Conservation (phyloP, 75 land plant genomes). For the Cunninghamia lanceolata region DNA sequence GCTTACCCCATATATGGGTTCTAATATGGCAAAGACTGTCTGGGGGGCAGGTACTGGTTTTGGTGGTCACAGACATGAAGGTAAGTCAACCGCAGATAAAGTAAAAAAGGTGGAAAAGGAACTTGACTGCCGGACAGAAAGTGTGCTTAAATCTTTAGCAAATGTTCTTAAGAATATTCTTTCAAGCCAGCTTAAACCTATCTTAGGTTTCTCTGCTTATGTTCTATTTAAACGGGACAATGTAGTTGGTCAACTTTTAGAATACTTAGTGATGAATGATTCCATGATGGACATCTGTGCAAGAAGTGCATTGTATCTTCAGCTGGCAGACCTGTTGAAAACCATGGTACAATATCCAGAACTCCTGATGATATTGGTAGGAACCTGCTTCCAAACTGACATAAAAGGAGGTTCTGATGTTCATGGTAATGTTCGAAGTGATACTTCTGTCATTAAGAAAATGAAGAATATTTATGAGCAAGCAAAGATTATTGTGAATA, state of each 20-base stretch:
- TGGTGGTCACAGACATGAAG: slow-evolving; percentile 3
- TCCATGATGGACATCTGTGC: slow-evolving; percentile 36
- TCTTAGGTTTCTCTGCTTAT: slow-evolving; percentile 5
- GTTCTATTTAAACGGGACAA: slow-evolving; percentile 6
- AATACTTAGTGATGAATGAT: slow-evolving; percentile 32
- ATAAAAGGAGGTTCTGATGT: slow-evolving; percentile 1
- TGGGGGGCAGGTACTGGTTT: slow-evolving; percentile 9
- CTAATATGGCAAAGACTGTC: not conserved
- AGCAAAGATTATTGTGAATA: slow-evolving; percentile 22
- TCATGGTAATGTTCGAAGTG: slow-evolving; percentile 8
- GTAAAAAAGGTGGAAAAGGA: not conserved
- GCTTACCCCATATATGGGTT: not conserved
- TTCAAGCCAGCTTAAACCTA: not conserved
- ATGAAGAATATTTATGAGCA: slow-evolving; percentile 35
- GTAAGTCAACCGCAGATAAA: not conserved
- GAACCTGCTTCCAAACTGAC: slow-evolving; percentile 7
- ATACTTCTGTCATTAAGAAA: slow-evolving; percentile 20
- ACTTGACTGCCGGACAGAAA: slow-evolving; percentile 7
- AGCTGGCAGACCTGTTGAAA: slow-evolving; percentile 14
- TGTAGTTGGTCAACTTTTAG: slow-evolving; percentile 12
- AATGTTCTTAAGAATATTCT: not conserved
- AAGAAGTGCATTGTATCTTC: slow-evolving; percentile 21
- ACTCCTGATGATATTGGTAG: slow-evolving; percentile 14
- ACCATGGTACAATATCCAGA: slow-evolving; percentile 8
- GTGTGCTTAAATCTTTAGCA: not conserved